Conservation (phyloP, 1,139 yeast species). For the Spathaspora jeffriesii region DNA sequence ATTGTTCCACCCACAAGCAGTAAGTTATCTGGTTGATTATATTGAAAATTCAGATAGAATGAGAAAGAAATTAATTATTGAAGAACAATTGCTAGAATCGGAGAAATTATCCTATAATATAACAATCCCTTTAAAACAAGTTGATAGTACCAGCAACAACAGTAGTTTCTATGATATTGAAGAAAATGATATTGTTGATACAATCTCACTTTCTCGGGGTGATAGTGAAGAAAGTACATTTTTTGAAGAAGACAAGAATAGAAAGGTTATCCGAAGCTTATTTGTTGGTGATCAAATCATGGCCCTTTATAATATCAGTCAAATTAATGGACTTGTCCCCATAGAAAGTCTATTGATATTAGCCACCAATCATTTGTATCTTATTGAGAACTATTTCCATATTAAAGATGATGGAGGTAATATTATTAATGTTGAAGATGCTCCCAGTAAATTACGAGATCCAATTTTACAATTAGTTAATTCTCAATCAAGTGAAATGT, state of each 20-base stretch:
- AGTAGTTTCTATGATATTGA: conserved; percentile 12
- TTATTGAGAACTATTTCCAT: conserved; percentile 70
- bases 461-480: conserved; percentile 62
- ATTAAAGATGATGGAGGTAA: conserved; percentile 57
- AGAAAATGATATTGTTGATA: conserved; percentile 20
- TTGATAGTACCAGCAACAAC: conserved; percentile 13
- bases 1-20: conserved; percentile 24
- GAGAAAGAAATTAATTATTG: conserved; percentile 57
- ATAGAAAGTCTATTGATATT: conserved; percentile 71
- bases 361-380: conserved; percentile 63
- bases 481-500: conserved; percentile 27
- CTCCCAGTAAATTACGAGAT: conserved; percentile 61
- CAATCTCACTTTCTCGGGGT: conserved; percentile 24
- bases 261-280: conserved; percentile 69
- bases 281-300: conserved; percentile 71
- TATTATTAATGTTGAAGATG: conserved; percentile 69
- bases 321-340: conserved; percentile 71
- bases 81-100: conserved; percentile 47
- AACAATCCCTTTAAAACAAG: conserved; percentile 35
- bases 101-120: conserved; percentile 43
- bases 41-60: conserved; percentile 71
- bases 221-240: conserved; percentile 16
- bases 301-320: conserved; percentile 74
- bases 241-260: conserved; percentile 64
- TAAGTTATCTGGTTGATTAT: conserved; percentile 53